Evolutionary conservation across 192 early-diverging fungal species (phyloP).

Genomic region (Coemansia javaensis): DNA sequence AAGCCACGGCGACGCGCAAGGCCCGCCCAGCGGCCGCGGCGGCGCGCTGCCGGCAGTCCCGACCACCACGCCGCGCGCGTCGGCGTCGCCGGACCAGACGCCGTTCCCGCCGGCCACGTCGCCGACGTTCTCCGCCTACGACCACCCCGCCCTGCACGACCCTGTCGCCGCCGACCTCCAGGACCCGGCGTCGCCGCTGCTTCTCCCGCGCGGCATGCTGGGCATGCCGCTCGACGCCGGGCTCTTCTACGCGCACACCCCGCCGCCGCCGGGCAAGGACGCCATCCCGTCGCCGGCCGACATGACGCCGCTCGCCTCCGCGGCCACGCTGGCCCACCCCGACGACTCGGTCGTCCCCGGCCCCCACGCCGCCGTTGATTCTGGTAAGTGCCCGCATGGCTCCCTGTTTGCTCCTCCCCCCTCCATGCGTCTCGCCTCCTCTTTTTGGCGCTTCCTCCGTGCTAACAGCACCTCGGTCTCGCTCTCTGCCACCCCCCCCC

Average conservation of each 20-base stretch:
- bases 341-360: conserved; percentile 26
- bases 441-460: too few relatives aligned
- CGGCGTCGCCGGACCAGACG: conserved; percentile 30
- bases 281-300: conserved; percentile 22
- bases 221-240: conserved; percentile 26
- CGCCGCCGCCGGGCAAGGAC: conserved; percentile 23
- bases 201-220: conserved; percentile 33
- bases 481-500: too few relatives aligned
- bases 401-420: too few relatives aligned
- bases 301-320: conserved; percentile 9
- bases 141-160: background rate
- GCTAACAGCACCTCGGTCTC: background rate
- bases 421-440: too few relatives aligned
- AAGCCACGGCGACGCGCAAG: conserved; percentile 21
- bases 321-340: conserved; percentile 6
- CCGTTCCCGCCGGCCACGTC: conserved; percentile 29
- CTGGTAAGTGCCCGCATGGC: background rate
- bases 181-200: conserved; percentile 24
- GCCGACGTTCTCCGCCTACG: conserved; percentile 10
- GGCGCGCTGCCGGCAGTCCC: conserved; percentile 16
- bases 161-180: conserved; percentile 17
- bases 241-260: conserved; percentile 27
- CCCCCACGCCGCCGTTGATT: background rate
- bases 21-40: too few relatives aligned
- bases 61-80: conserved; percentile 31